Evolutionary conservation across 2,329 filamentous ascomycete species (phyloP), one percentile per base, ranked within the genome.

Genomic region (Hypoxylon sp.): DNA sequence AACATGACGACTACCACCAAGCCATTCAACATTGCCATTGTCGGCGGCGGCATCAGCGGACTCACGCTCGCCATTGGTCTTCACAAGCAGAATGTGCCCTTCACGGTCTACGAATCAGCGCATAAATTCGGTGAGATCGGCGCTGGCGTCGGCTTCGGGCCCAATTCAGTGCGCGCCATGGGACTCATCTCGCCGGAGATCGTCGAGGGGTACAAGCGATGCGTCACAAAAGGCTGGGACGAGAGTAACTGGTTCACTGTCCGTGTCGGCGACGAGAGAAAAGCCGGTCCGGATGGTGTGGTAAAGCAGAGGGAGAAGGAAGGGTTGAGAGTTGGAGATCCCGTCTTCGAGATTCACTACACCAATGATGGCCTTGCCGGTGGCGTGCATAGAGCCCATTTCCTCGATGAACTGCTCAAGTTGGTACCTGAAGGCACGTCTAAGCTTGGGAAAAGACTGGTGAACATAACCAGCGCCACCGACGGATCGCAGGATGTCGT

Each of bases 21-120:
- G 48, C 70, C 70, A 39, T 75, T 78, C 55, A 69, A 76, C 51
- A 60, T 81, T 47, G 79, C 79, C 61, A 77, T 81, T 32, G 71
- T 81, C 21, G 84, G 73, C 72, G 81, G 71, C 70, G 82, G 72
- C 73, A 83, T 74, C 66, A 82, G 74, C 61, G 80, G 79, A 9
- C 66, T 80, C 0, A 76, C 74, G 5, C 73, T 80, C 6, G 76
- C 78, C 2, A 74, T 80, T 25, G 70, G 68, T 14, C 74, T 81
- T 5, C 67, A 72, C 12, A 61, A 69, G 51, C 75, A 77, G 30
- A 61, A 71, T 27, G 70, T 80, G n/a, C 65, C 68, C 2, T 70
- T 74, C 60, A 78, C 73, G 8, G 61, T 81, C 19, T 81, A 80
- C 69, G 79, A 81, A 61, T 74, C 77, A 14, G 74, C 78, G 0